Evolutionary conservation across 2,329 filamentous ascomycete genomes (phyloP), one percentile per base, ranked within the genome.

Genomic region (Pochonia chlamydosporia): DNA sequence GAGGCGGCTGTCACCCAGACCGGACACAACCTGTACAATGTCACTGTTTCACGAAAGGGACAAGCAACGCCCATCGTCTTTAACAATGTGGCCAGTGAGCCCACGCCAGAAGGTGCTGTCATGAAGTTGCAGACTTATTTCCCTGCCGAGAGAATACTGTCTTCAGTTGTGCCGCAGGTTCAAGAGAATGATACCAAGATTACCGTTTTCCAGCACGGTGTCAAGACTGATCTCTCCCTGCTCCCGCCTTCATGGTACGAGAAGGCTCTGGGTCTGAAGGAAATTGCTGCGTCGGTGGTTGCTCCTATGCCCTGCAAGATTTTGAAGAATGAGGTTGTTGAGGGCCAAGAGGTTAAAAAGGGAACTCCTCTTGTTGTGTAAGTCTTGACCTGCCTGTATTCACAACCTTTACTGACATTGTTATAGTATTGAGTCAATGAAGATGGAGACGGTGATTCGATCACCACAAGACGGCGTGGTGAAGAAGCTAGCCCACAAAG

Each of bases 261-360:
- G 57, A 92, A 95, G 67, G 90, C 89, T 0, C 74, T 96, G 7
- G 91, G 92, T 0, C 71, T 87, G 52, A 91, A 89, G 63, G 89
- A 95, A 60, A 78, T 79, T 1, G 76, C 83, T 6, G 91, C 92
- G 50, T 93, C 86, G 45, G 89, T 97, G 2, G 76, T 88, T 21
- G 89, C 93, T 20, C 93, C 93, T 0, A 99, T 99, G 93, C 93
- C 93, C 2, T 97, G 93, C 70, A 97, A 97, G 71, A 85, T 99
- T 23, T 70, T 99, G 52, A 82, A 89, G 54, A 93, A 96, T 41
- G 88, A 96, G 65, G 89, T 96, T 0, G 70, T 76, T 24, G 89
- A 89, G 56, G 93, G 93, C 0, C 82, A 95, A 53, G 69, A 68
- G 40, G 93, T 99, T 14, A 82, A 83, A 62, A 95, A 92, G 70